phyloP scores from a whole-genome alignment of 768 basidiomycete species.

The Gyrodon lividus region DNA sequence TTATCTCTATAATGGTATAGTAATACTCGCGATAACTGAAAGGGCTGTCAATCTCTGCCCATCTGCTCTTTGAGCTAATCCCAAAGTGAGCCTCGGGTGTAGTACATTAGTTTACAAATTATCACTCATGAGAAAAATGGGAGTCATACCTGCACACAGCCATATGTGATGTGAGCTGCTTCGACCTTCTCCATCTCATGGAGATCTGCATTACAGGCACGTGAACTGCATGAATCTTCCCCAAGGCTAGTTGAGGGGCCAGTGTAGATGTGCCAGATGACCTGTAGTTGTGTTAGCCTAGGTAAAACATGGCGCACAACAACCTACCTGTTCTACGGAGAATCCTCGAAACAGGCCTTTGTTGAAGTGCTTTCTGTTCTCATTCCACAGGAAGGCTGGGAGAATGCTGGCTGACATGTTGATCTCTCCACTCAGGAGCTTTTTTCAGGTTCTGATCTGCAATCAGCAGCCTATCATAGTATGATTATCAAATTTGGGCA shows the following conservation, averaged over 20 bases:
- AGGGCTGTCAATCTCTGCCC: constrained; percentile 2
- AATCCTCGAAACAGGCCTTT: background rate
- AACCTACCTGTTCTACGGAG: background rate
- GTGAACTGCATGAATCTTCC: background rate
- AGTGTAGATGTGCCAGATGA: constrained; percentile 6
- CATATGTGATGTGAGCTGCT: constrained; percentile 5
- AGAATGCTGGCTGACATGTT: too few relatives aligned
- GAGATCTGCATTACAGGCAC: background rate
- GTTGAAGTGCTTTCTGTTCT: too few relatives aligned
- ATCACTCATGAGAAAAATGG: background rate
- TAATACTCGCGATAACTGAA: constrained; percentile 12
- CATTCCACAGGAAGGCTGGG: too few relatives aligned
- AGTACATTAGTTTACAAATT: rapidly evolving
- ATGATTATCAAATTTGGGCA: too few relatives aligned
- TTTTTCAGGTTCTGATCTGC: too few relatives aligned
- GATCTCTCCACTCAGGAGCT: too few relatives aligned
- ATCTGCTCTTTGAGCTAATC: constrained; percentile 5
- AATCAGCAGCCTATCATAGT: too few relatives aligned
- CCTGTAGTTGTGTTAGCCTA: background rate
- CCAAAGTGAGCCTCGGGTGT: constrained; percentile 1
- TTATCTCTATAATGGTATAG: background rate
- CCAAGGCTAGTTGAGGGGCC: constrained; percentile 5
- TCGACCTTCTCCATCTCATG: constrained; percentile 1
- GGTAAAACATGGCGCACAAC: too few relatives aligned
- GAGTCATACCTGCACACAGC: background rate